Conservation (phyloP, 2,329 filamentous ascomycete species). For the Myriosclerotinia curreyana region DNA sequence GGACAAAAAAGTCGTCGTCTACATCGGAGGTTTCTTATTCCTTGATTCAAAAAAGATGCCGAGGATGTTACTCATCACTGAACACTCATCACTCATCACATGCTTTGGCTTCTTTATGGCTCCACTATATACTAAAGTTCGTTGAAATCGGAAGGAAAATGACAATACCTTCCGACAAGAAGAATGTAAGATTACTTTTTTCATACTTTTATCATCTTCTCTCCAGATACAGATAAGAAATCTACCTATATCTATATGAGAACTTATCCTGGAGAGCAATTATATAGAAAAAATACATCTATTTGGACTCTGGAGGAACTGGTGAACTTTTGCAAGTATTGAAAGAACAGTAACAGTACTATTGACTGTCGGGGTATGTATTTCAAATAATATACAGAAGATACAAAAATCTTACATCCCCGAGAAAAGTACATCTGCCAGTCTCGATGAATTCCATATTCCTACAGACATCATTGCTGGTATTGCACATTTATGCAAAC, state of each 20-base stretch:
- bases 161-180: background rate
- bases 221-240: background rate
- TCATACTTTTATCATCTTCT: background rate
- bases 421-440: conserved; percentile 34
- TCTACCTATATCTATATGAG: background rate
- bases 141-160: background rate
- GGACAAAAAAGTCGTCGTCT: conserved; percentile 18
- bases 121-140: conserved; percentile 4
- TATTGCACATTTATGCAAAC: conserved; percentile 34
- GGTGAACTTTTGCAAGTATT: conserved; percentile 20
- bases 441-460: conserved; percentile 29
- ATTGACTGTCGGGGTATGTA: conserved; percentile 34
- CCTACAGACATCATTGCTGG: conserved; percentile 29
- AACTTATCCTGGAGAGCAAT: too few relatives aligned
- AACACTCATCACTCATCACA: conserved; percentile 9
- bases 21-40: conserved; percentile 13
- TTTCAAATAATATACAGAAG: conserved; percentile 33
- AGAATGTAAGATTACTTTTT: background rate
- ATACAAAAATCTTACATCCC: conserved; percentile 23
- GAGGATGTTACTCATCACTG: conserved; percentile 17
- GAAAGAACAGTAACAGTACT: conserved; percentile 28
- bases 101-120: conserved; percentile 20
- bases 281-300: too few relatives aligned
- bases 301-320: too few relatives aligned
- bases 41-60: conserved; percentile 20